phyloP scores from a whole-genome alignment of 495 filamentous ascomycete species.

The Cercophora sp. region DNA sequence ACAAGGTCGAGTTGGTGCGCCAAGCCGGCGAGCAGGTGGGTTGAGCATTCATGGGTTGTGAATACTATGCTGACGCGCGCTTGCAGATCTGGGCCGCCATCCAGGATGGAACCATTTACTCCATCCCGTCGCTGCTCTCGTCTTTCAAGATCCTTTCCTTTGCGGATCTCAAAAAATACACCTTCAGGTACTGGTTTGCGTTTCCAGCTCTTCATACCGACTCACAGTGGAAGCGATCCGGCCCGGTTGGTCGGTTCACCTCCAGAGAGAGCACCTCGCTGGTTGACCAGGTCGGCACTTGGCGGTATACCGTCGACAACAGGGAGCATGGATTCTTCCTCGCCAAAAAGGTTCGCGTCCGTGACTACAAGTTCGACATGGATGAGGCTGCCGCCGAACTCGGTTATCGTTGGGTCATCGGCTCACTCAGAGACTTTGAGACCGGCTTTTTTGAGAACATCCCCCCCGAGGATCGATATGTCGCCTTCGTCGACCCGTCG shows the following conservation, averaged over 20 bases:
- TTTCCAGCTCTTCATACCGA: constrained; percentile 91
- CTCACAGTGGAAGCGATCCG: constrained; percentile 63
- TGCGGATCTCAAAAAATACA: constrained; percentile 94
- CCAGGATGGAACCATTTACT: constrained; percentile 90
- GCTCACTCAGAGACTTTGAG: constrained; percentile 72
- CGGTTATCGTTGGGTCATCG: constrained; percentile 70
- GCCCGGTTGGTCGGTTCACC: constrained; percentile 50
- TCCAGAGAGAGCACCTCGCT: constrained; percentile 66
- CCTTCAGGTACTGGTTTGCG: constrained; percentile 90
- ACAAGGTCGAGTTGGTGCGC: constrained; percentile 68
- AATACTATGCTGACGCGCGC: constrained; percentile 12
- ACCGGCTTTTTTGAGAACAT: constrained; percentile 77
- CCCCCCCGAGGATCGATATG: constrained; percentile 64
- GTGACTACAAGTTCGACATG: constrained; percentile 23
- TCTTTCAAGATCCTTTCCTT: constrained; percentile 89
- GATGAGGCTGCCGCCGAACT: constrained; percentile 41
- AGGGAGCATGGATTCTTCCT: constrained; percentile 93
- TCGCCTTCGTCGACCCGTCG: constrained; percentile 88
- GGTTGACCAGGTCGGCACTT: constrained; percentile 76
- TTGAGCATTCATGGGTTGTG: background rate
- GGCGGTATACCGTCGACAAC: constrained; percentile 73
- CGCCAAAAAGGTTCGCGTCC: constrained; percentile 62
- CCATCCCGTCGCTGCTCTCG: constrained; percentile 82
- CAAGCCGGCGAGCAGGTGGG: constrained; percentile 71
- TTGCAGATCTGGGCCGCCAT: constrained; percentile 93